Percentiles rank a stretch among this genome's conserved stretches.
phyloP scores from a whole-genome alignment of 2,329 filamentous ascomycete genomes.

The Arthrobotrys sinensis region DNA sequence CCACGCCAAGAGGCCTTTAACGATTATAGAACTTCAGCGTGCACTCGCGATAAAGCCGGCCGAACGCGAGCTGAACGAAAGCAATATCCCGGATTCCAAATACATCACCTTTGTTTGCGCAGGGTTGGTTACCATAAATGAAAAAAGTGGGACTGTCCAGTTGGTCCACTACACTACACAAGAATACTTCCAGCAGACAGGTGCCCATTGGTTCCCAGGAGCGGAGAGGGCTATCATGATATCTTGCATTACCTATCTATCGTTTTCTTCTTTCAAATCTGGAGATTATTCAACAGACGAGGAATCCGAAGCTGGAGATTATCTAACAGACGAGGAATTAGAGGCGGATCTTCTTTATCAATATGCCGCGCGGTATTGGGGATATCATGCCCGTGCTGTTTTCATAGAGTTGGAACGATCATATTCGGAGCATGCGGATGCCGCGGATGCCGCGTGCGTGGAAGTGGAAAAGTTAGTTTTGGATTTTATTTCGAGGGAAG shows the following conservation, averaged over 20 bases:
- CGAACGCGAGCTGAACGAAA: not conserved
- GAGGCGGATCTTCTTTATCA: not conserved
- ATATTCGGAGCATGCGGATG: too few relatives aligned
- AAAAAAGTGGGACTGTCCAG: constrained; percentile 63
- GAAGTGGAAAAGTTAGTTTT: too few relatives aligned
- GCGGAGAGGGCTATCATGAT: not conserved
- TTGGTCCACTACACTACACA: constrained; percentile 65
- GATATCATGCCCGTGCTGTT: too few relatives aligned
- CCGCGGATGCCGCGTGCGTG: too few relatives aligned
- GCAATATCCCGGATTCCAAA: not conserved
- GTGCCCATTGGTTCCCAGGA: not conserved
- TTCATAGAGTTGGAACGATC: too few relatives aligned
- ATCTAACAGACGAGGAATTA: not conserved
- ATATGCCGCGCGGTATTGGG: constrained; percentile 23
- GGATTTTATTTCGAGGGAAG: too few relatives aligned
- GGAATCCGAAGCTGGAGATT: too few relatives aligned
- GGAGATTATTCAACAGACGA: too few relatives aligned
- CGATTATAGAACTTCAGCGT: constrained; percentile 4
- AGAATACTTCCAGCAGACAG: constrained; percentile 63
- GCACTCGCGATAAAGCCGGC: not conserved
- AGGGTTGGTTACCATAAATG: constrained; percentile 64
- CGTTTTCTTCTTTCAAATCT: not conserved
- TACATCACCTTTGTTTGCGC: constrained; percentile 59
- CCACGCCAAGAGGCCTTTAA: not conserved
- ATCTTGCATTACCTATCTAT: constrained; percentile 20